These are phyloP conservation scores for Rubroshorea leprosula DNA, from an alignment of 345 rosid species.

Conservation along the genomic window DNA sequence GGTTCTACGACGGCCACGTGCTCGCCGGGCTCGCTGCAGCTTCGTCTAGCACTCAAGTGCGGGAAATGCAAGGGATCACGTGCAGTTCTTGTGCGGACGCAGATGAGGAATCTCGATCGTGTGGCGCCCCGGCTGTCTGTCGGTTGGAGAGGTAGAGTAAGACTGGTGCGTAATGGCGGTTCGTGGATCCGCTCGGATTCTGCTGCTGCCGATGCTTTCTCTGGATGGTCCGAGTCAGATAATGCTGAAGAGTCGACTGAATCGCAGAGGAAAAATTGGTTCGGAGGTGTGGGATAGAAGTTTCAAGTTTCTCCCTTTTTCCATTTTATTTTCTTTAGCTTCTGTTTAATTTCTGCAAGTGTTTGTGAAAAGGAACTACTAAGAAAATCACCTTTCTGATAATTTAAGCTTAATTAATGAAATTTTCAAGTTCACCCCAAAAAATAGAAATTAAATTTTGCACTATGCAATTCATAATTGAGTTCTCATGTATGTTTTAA, in stretches of 20 bases:
- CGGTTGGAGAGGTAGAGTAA: slow-evolving; percentile 23
- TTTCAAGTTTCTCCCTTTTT: background rate
- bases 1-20: slow-evolving; percentile 48
- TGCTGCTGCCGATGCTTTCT: slow-evolving; percentile 31
- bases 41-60: slow-evolving; percentile 56
- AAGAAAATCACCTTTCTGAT: background rate
- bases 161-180: slow-evolving; percentile 9
- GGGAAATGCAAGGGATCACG: slow-evolving; percentile 23
- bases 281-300: slow-evolving; percentile 44
- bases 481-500: too few species aligned
- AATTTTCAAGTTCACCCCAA: background rate
- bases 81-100: slow-evolving; percentile 22
- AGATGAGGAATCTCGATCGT: slow-evolving; percentile 26
- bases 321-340: background rate
- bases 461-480: too few species aligned
- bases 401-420: background rate
- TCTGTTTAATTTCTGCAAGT: background rate
- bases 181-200: slow-evolving; percentile 37
- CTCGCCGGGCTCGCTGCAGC: slow-evolving; percentile 77
- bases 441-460: too few species aligned
- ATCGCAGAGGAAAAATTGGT: slow-evolving; percentile 41
- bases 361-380: background rate
- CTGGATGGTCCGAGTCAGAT: slow-evolving; percentile 71
- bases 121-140: slow-evolving; percentile 24
- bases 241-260: slow-evolving; percentile 28